Conservation (phyloP, 305 asterid genomes). For the Withania somnifera region DNA sequence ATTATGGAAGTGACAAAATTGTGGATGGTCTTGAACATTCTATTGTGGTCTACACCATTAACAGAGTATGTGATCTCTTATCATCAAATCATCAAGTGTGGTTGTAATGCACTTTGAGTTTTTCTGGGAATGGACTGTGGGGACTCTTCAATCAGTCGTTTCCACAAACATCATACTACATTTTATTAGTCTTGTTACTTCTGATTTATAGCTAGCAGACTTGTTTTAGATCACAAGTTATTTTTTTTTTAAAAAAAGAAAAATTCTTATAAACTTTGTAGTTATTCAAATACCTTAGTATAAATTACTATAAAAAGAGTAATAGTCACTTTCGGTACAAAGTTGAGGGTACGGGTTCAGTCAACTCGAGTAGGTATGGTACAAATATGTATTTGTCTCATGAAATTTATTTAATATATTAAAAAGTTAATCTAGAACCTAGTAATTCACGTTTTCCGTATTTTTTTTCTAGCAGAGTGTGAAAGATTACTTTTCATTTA, state of each 20-base stretch:
- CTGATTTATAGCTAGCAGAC: too few relatives aligned
- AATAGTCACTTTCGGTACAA: neutral
- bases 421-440: neutral
- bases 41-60: neutral
- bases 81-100: neutral
- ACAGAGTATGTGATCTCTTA: neutral
- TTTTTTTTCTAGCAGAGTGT: neutral
- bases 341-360: neutral
- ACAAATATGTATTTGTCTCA: neutral
- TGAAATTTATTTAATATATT: neutral
- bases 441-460: neutral
- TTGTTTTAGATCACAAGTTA: neutral
- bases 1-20: neutral
- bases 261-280: fast-evolving
- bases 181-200: neutral
- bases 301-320: neutral
- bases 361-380: neutral
- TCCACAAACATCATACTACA: neutral
- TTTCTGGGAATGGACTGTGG: neutral
- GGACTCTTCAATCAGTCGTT: neutral
- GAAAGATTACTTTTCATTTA: neutral
- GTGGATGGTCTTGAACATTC: neutral
- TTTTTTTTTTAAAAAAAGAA: too few relatives aligned
- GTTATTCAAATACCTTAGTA: neutral
- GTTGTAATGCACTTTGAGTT: neutral